Evolutionary conservation across 1,139 yeast species (phyloP), one percentile per base, ranked within the genome.

Genomic region (Arxiozyma bovina): DNA sequence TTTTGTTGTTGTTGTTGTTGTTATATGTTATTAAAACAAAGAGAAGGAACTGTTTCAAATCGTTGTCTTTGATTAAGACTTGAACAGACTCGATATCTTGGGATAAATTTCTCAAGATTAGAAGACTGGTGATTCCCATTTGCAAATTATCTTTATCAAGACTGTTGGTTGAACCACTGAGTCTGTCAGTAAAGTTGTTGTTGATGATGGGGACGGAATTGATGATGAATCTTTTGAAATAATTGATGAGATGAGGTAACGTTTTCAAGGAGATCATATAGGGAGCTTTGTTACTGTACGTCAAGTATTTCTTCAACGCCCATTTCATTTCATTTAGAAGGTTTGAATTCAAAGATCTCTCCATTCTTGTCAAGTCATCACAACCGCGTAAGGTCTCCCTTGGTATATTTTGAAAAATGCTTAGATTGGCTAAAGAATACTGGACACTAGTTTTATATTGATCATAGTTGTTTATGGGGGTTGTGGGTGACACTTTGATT

Each of bases 11-110:
- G 42, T 58, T 48, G 41, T 50, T 55, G 21, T 56, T 60, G 11
- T 58, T 55, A 49, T 57, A 66, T 57, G 62, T 59, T 22, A 56
- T 55, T 46, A 68, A 54, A 2, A 65, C 68, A 41, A 57, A 59
- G 25, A 71, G 57, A 1, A 70, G 60, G 49, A 74, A 74, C 54
- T 76, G 76, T 63, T 79, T 81, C 50, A 84, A 75, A 40, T 69
- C 67, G 50, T 70, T 73, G 53, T 78, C 74, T 60, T 81, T 78
- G 0, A 94, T 87, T 58, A 93, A 72, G 70, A 84, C 78, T 67
- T 87, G 91, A 46, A 96, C 95, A 63, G 89, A 87, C 47, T 79
- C 84, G 18, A 87, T 79, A 65, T 89, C 96, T 66, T 93, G 94
- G 1, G 87, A 79, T 54, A 88, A 74, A 68, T 93, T 93, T 63